Evolutionary conservation across 2,329 filamentous ascomycete species (phyloP), one percentile per base, ranked within the genome.

Genomic region (Epichloe elymi): DNA sequence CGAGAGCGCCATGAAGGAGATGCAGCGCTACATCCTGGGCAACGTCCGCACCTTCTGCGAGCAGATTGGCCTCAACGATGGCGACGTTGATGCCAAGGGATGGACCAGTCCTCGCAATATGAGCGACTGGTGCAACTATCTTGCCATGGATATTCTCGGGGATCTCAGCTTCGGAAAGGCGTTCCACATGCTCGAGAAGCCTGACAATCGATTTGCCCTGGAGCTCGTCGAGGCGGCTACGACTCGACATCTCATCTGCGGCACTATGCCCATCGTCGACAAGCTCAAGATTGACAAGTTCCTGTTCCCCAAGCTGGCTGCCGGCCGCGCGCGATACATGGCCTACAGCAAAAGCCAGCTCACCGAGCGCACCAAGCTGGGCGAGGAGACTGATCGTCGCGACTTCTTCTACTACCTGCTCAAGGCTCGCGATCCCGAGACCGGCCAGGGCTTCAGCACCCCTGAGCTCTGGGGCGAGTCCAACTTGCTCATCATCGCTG

Each of bases 401-500:
- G 85, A 88, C 62, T 87, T 88, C 70, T 87, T 88, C 69, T 82
- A 86, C 66, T 82, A 87, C 63, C 74, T 88, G 11, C 75, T 88
- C 53, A 82, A 82, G 60, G 83, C 84, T 7, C 77, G 78, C 39
- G 84, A 88, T 57, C 82, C 83, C 12, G 82, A 86, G 61, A 86
- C 83, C 0, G 83, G 83, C 49, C 73, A 77, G 52, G 80, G 80
- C 1, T 83, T 86, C 60, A 75, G 72, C 40, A 82, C 74, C 2
- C 75, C 77, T 0, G 83, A 86, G 60, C 75, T 87, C 23, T 85
- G 82, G 81, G 80, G 75, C 47, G 83, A 86, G 62, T 83, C 82
- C 8, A 85, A 86, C 61, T 67, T 85, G 17, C 73, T 87, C 8
- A 84, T 86, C 68, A 83, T 85, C 55, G 83, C 82, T 10, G 83